Evolutionary conservation across 176 grass and related monocot species (phyloP), one percentile per base, ranked within the genome.

Genomic region (Rhynchospora pubera): DNA sequence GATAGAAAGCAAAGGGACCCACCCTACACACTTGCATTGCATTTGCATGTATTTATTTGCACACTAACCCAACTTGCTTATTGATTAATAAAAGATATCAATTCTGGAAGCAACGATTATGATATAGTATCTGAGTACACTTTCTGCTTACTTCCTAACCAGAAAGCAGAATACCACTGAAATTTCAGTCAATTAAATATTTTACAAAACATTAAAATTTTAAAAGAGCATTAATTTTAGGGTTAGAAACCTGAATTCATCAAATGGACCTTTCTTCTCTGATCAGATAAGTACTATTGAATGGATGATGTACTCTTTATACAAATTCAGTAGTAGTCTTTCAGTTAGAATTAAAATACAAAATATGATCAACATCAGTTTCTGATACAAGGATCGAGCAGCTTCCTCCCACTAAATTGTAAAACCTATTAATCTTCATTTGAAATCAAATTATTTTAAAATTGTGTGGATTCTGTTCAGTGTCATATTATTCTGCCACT

Each of bases 51-150:
- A 76, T 76, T 76, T 55, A 76, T 76, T 76, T 76, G 2, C 48
- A 76, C 72, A 53, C 23, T 55, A n/a, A 70, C 53, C 48, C 50
- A 55, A 55, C 72, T 30, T 55, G 19, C 13, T 21, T 7, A 51
- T 14, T 76, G 26, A 55, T 52, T 24, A 52, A 53, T 53, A 75
- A 75, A 76, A 76, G 12, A 76, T 53, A 55, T 52, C 22, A 74
- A 15, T 52, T 76, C 22, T 76, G 13, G 71, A 55, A 76, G 71
- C 71, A 52, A 76, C 71, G 7, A 68, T 30, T 76, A 76, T 55
- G 22, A 32, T 76, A 32, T 53, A 70, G 66, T 70, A 70, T 70
- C 66, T 46, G 42, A 70, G 15, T 45, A n/a, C 23, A 50, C 13
- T 74, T 74, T 52, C 23, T 30, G 48, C 45, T 12, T 73, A 51